Conservation (phyloP, 306 rosid genomes). For the Quercus wislizeni region DNA sequence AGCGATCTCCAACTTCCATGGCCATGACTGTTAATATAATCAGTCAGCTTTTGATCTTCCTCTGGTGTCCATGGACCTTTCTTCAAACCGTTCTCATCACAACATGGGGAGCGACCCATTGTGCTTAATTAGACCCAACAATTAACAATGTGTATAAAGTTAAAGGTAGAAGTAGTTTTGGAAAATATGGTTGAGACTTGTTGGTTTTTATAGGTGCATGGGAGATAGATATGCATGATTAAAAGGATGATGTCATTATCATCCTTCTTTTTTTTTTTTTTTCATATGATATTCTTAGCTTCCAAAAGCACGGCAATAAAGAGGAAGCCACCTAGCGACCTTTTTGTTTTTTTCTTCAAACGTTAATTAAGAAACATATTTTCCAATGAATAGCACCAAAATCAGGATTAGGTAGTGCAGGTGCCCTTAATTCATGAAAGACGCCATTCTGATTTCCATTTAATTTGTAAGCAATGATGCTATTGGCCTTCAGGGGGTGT, state of each 20-base stretch:
- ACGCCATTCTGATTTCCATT: slow-evolving; percentile 8
- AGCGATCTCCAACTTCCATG: slow-evolving; percentile 86
- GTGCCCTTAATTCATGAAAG: slow-evolving; percentile 34
- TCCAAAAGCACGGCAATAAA: slow-evolving; percentile 20
- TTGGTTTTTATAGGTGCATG: slow-evolving; percentile 53
- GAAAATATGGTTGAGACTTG: slow-evolving; percentile 5
- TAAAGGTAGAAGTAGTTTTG: slow-evolving; percentile 9
- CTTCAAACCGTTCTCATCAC: slow-evolving; percentile 62
- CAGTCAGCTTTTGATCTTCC: slow-evolving; percentile 69
- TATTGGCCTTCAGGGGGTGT: slow-evolving; percentile 24
- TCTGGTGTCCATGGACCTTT: slow-evolving; percentile 98
- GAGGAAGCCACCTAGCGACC: slow-evolving; percentile 35
- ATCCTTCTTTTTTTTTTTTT: slow-evolving; percentile 2
- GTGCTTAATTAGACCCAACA: background rate
- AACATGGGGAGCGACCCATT: slow-evolving; percentile 81
- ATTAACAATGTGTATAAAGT: background rate
- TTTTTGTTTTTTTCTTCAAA: slow-evolving; percentile 10
- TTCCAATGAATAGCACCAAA: slow-evolving; percentile 12
- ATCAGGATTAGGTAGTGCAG: slow-evolving; percentile 52
- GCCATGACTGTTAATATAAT: slow-evolving; percentile 55
- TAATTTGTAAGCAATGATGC: slow-evolving; percentile 11
- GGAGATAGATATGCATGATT: slow-evolving; percentile 1
- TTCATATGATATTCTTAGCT: slow-evolving; percentile 11
- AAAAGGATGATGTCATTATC: slow-evolving; percentile 39
- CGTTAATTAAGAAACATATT: background rate